Evolutionary conservation across 768 basidiomycete species (phyloP).

Genomic region (Glaciozyma martinii): DNA sequence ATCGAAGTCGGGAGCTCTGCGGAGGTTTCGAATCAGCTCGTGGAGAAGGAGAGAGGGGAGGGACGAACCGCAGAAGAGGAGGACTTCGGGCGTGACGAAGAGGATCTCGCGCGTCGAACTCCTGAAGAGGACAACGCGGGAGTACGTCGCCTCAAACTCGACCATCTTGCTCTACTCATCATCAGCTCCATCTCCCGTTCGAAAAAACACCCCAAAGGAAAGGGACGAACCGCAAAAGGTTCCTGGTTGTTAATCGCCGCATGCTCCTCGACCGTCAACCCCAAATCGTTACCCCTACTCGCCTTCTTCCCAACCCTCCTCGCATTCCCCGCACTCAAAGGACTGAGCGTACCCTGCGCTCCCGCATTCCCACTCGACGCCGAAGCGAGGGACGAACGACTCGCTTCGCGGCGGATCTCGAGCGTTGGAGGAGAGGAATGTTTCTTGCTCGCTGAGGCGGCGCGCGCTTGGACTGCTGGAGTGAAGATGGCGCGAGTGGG

Average conservation of each 20-base stretch:
- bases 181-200: neutral
- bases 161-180: neutral
- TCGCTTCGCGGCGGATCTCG: neutral
- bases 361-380: neutral
- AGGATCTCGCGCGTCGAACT: neutral
- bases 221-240: neutral
- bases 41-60: neutral
- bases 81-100: neutral
- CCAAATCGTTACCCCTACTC: neutral
- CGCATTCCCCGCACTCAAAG: neutral
- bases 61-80: neutral
- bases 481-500: neutral
- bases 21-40: neutral
- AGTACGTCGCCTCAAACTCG: neutral
- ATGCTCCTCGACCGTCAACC: constrained; percentile 3
- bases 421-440: neutral
- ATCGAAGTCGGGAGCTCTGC: neutral
- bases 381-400: neutral
- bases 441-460: neutral
- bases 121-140: neutral
- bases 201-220: neutral
- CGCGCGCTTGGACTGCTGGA: neutral
- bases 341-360: neutral
- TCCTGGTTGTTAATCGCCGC: neutral
- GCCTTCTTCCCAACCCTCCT: neutral